Percentiles rank a stretch among this genome's conserved stretches.
These are phyloP conservation scores for Chamaecrista fasciculata DNA, from an alignment of 306 rosid species.

Conservation along the genomic window DNA sequence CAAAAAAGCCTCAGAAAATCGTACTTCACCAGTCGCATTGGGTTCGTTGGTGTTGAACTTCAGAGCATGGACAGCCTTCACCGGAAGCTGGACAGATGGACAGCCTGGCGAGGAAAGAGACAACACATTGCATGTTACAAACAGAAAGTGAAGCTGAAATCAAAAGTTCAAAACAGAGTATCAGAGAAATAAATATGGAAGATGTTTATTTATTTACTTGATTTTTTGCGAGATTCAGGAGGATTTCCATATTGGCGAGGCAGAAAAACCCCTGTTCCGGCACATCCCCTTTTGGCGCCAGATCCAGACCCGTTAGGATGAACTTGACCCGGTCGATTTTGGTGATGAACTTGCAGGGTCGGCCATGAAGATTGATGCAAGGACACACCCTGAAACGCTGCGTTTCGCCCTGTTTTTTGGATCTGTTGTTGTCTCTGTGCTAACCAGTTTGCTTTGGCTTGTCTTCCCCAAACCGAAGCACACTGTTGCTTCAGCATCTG, in stretches of 20 bases:
- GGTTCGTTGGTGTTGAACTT: constrained; percentile 44
- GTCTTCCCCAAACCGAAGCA: constrained; percentile 40
- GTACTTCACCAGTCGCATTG: constrained; percentile 25
- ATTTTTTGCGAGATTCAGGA: constrained; percentile 48
- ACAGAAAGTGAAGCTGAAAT: neutral
- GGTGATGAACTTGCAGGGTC: constrained; percentile 27
- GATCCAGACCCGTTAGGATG: constrained; percentile 39
- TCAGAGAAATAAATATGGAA: too few relatives aligned
- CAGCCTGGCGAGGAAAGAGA: constrained; percentile 33
- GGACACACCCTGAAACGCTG: constrained; percentile 27
- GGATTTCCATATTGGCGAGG: constrained; percentile 65
- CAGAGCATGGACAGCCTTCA: constrained; percentile 49
- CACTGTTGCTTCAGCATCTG: constrained; percentile 30
- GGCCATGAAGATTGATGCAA: constrained; percentile 45
- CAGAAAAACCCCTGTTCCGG: constrained; percentile 86
- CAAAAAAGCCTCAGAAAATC: constrained; percentile 30
- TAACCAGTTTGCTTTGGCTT: constrained; percentile 35
- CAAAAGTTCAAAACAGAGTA: too few relatives aligned
- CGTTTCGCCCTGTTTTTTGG: constrained; percentile 38
- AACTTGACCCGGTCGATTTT: constrained; percentile 31
- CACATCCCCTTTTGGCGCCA: constrained; percentile 41
- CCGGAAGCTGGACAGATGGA: constrained; percentile 46
- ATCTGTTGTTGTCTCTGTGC: constrained; percentile 43
- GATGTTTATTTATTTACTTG: constrained; percentile 33
- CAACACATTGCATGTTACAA: neutral